A percentile compares a stretch with the other conserved stretches of the same genome.
These are phyloP conservation scores for Vigna hirtella DNA, from an alignment of 306 rosid species.

Conservation along the genomic window DNA sequence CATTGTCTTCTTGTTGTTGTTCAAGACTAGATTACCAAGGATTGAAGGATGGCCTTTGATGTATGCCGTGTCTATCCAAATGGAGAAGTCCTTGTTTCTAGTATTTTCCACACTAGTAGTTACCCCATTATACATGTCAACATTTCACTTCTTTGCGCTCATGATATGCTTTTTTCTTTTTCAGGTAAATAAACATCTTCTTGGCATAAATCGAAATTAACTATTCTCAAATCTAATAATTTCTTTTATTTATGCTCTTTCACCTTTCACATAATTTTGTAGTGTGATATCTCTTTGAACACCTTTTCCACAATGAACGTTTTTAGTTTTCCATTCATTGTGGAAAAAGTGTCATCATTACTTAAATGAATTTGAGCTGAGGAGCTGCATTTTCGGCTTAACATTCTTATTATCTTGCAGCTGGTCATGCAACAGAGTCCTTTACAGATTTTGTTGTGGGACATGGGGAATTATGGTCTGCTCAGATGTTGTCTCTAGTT, in stretches of 20 bases:
- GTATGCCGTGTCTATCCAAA: background rate
- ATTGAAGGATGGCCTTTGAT: background rate
- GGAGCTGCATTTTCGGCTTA: constrained; percentile 31
- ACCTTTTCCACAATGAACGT: background rate
- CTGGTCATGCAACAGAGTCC: constrained; percentile 98
- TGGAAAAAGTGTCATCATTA: background rate
- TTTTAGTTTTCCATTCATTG: background rate
- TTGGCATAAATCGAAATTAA: background rate
- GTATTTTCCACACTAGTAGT: background rate
- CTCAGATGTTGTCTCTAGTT: constrained; percentile 79
- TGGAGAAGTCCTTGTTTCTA: background rate
- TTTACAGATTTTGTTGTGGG: constrained; percentile 97
- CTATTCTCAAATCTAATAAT: background rate
- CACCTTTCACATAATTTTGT: background rate
- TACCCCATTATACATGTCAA: background rate
- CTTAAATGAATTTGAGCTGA: constrained; percentile 21
- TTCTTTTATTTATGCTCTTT: background rate
- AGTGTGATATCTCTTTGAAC: background rate
- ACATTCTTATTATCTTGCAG: constrained; percentile 62
- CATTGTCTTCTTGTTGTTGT: background rate
- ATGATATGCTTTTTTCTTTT: background rate
- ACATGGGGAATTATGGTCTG: constrained; percentile 99
- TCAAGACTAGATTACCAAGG: background rate
- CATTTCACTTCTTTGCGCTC: background rate
- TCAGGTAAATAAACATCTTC: background rate